These are phyloP conservation scores for Diutina pseudorugosa DNA, from an alignment of 1,139 yeast genomes.

Conservation along the genomic window DNA sequence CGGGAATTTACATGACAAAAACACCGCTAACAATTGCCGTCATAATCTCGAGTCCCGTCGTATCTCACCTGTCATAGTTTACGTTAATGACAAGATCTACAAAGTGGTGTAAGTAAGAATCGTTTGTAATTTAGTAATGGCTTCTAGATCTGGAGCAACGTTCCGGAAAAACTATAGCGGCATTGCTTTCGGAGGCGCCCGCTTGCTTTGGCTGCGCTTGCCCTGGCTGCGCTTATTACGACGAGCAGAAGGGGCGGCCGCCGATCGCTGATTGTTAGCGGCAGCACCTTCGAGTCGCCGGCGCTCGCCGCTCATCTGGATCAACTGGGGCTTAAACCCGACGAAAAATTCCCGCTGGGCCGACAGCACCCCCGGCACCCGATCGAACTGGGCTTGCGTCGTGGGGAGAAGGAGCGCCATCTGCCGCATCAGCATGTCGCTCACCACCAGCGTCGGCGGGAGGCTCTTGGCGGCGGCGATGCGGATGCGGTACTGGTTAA, in stretches of 20 bases:
- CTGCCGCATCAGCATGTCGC: not conserved
- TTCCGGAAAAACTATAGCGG: not conserved
- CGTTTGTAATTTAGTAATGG: not conserved
- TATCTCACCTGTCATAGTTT: too few relatives aligned
- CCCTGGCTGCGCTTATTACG: too few relatives aligned
- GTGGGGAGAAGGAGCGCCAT: conserved; percentile 1
- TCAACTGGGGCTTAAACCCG: not conserved
- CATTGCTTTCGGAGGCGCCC: not conserved
- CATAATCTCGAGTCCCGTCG: too few relatives aligned
- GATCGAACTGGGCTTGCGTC: not conserved
- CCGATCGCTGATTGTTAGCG: not conserved
- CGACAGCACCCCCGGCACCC: not conserved
- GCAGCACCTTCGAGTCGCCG: not conserved
- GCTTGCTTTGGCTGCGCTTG: not conserved
- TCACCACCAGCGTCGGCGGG: not conserved
- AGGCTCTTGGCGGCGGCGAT: not conserved
- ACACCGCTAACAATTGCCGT: too few relatives aligned
- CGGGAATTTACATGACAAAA: too few relatives aligned
- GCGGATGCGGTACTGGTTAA: not conserved
- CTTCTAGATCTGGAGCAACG: too few relatives aligned
- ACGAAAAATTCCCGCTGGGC: not conserved
- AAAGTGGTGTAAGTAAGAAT: too few relatives aligned
- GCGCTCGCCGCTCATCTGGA: not conserved
- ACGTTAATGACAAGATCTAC: too few relatives aligned
- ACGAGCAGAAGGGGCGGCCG: too few relatives aligned